phyloP scores from a whole-genome alignment of 169 alveolate species.

The Toxoplasma gondii region DNA sequence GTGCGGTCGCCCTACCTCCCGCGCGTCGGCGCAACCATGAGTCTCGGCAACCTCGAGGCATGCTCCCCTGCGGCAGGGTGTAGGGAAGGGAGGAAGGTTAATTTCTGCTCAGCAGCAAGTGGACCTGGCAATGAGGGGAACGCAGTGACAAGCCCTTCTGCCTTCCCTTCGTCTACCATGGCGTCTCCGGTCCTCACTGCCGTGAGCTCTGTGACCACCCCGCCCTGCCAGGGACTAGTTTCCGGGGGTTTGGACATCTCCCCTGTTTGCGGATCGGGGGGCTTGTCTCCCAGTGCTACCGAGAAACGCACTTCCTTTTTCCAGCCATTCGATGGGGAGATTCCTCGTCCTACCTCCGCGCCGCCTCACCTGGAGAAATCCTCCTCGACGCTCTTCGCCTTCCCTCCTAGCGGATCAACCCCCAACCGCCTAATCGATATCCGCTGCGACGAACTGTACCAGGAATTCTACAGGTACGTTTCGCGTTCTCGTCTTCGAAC shows the following conservation, averaged over 20 bases:
- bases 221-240: background rate
- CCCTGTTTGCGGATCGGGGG: background rate
- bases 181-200: background rate
- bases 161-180: background rate
- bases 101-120: background rate
- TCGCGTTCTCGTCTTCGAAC: background rate
- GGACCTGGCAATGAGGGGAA: background rate
- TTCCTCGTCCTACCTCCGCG: conserved; percentile 30
- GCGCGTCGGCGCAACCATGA: conserved; percentile 20
- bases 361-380: conserved; percentile 30
- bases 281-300: background rate
- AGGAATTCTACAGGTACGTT: background rate
- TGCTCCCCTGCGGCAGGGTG: background rate
- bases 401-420: conserved; percentile 20
- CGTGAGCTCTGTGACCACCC: background rate
- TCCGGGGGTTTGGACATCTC: background rate
- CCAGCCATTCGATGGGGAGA: background rate
- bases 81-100: conserved; percentile 25
- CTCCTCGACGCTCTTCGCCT: conserved; percentile 33
- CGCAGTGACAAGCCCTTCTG: background rate
- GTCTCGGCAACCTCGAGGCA: background rate
- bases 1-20: background rate
- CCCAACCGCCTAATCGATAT: background rate
- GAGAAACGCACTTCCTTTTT: background rate
- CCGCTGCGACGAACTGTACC: conserved; percentile 9